Evolutionary conservation across 1,139 yeast genomes (phyloP).

Genomic region (Saccharomyces hybrid): DNA sequence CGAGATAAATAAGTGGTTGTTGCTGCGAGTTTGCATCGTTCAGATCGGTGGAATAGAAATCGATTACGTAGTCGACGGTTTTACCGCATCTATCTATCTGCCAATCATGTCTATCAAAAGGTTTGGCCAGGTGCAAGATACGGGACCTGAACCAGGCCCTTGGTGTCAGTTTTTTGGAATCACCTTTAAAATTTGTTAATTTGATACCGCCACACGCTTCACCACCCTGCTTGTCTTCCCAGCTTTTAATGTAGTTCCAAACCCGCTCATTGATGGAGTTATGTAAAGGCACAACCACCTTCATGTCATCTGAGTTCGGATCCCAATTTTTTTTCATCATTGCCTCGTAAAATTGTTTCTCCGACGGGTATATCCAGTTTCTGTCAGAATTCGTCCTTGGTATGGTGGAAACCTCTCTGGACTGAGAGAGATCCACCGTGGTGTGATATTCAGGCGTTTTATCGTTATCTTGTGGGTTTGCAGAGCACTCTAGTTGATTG

Average conservation of each 20-base stretch:
- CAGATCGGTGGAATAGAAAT: conserved; percentile 58
- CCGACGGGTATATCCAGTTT: conserved; percentile 94
- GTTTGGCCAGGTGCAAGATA: conserved; percentile 59
- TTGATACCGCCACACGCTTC: conserved; percentile 79
- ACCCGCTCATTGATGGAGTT: conserved; percentile 90
- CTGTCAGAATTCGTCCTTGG: conserved; percentile 60
- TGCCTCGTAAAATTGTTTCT: conserved; percentile 89
- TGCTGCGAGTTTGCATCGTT: conserved; percentile 32
- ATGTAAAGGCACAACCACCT: conserved; percentile 86
- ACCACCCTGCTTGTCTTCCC: conserved; percentile 66
- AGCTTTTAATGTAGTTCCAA: conserved; percentile 73
- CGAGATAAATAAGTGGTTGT: conserved; percentile 60
- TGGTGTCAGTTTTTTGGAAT: conserved; percentile 76
- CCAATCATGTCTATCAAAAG: conserved; percentile 98
- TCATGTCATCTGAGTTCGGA: conserved; percentile 78
- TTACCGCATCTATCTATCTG: conserved; percentile 78
- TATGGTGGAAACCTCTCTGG: conserved; percentile 72
- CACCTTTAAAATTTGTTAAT: conserved; percentile 82
- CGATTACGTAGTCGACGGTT: conserved; percentile 82
- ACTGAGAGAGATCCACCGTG: conserved; percentile 45
- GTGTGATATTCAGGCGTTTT: conserved; percentile 21
- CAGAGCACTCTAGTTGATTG: conserved; percentile 24
- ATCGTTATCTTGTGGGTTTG: background rate
- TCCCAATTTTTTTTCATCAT: conserved; percentile 88
- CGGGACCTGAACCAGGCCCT: conserved; percentile 67